These are phyloP conservation scores for Priceomyces carsonii DNA, from an alignment of 805 yeast genomes.

Conservation along the genomic window DNA sequence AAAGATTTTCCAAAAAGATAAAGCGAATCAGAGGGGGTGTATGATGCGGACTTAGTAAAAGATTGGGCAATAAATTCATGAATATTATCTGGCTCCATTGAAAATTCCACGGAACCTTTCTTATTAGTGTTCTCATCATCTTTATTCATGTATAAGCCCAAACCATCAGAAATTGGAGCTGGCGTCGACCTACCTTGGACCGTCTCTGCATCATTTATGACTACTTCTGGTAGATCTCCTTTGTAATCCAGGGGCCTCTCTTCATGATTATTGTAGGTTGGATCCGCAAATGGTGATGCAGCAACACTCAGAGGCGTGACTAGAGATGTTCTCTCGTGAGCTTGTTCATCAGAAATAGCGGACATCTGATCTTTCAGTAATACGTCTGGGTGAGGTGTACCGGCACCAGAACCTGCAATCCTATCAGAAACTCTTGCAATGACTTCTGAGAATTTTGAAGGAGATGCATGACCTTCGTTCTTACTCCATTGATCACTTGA, in stretches of 20 bases:
- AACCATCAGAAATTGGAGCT: constrained; percentile 5
- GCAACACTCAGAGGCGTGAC: neutral
- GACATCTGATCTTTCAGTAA: neutral
- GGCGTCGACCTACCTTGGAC: neutral
- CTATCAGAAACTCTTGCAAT: constrained; percentile 33
- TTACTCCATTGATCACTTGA: constrained; percentile 6
- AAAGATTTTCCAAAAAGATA: constrained; percentile 39
- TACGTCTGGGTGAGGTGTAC: neutral
- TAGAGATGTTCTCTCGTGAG: neutral
- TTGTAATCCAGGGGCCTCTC: neutral
- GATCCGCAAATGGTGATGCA: neutral
- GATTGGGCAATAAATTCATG: neutral
- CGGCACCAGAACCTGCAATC: constrained; percentile 27
- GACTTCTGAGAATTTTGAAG: constrained; percentile 23
- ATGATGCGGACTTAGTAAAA: neutral
- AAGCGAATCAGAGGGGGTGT: constrained; percentile 9
- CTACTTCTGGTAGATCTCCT: constrained; percentile 1
- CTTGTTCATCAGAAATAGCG: neutral
- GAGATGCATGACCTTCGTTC: constrained; percentile 16
- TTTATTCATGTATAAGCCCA: constrained; percentile 7
- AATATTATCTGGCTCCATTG: neutral
- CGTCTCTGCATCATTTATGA: constrained; percentile 1
- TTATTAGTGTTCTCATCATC: neutral
- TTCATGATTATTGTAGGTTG: neutral
- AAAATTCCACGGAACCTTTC: neutral